These are phyloP conservation scores for Colletotrichum phormii DNA, from an alignment of 2,329 filamentous ascomycete species.

Conservation along the genomic window DNA sequence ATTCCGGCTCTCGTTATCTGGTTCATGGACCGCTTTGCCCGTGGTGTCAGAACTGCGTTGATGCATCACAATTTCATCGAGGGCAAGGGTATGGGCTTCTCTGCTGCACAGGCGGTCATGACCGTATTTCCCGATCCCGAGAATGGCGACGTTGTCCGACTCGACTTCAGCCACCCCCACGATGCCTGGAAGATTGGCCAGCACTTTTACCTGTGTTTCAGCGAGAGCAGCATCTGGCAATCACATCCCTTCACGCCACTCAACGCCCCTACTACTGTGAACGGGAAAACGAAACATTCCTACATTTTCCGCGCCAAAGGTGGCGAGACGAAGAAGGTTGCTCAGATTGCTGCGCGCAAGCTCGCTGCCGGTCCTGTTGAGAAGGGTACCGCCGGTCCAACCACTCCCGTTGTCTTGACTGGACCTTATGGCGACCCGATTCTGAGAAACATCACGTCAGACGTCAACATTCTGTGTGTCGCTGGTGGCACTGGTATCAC, in stretches of 20 bases:
- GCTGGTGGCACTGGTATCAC: constrained; percentile 55
- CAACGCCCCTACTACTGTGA: constrained; percentile 58
- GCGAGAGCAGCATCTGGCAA: constrained; percentile 76
- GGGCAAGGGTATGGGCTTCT: constrained; percentile 62
- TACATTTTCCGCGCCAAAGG: constrained; percentile 69
- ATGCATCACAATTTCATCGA: constrained; percentile 69
- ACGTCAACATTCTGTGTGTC: constrained; percentile 54
- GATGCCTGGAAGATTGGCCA: constrained; percentile 74
- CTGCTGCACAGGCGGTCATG: constrained; percentile 61
- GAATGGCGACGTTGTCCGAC: constrained; percentile 71
- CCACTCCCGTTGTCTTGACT: constrained; percentile 68
- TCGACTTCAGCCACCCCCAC: constrained; percentile 74
- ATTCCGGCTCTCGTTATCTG: constrained; percentile 74
- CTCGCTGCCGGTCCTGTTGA: constrained; percentile 39
- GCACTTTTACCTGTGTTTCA: constrained; percentile 79
- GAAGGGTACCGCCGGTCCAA: constrained; percentile 40
- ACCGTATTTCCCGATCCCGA: constrained; percentile 65
- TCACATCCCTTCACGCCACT: constrained; percentile 78
- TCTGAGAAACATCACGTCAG: constrained; percentile 50
- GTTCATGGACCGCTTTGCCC: constrained; percentile 70
- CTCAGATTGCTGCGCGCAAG: constrained; percentile 55
- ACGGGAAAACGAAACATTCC: constrained; percentile 59
- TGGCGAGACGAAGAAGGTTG: constrained; percentile 70
- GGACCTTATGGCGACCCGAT: constrained; percentile 72
- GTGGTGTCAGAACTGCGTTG: constrained; percentile 67